Conservation (phyloP, 73 alveolate species). For the Stentor coeruleus region DNA sequence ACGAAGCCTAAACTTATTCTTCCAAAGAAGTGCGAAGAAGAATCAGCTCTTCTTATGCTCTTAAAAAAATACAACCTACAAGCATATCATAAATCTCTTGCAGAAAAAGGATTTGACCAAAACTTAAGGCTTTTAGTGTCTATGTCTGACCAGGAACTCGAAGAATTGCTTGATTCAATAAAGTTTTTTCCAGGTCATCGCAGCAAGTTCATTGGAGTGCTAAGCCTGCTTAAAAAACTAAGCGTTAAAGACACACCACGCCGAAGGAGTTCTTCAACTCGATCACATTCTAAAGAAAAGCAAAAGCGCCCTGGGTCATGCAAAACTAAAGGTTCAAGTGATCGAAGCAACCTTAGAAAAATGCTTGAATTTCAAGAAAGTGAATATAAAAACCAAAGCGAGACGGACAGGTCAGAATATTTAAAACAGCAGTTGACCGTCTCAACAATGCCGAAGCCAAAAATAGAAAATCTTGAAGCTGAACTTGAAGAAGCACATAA, state of each 20-base stretch:
- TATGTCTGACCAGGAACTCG: slow-evolving; percentile 26
- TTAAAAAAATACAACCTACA: slow-evolving; percentile 31
- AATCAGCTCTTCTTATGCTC: background rate
- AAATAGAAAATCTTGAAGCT: background rate
- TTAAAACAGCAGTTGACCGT: too few relatives aligned
- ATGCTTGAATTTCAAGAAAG: background rate
- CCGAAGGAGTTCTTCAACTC: background rate
- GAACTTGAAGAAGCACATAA: slow-evolving; percentile 16
- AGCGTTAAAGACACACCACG: background rate
- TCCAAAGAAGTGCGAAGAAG: background rate
- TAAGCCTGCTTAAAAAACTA: background rate
- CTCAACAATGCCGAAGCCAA: too few relatives aligned
- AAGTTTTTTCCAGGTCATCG: slow-evolving; percentile 45
- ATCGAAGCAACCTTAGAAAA: background rate
- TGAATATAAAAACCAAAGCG: background rate
- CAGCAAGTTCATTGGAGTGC: slow-evolving; percentile 23
- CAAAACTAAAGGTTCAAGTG: background rate
- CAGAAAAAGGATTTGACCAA: slow-evolving; percentile 41
- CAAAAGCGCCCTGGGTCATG: background rate
- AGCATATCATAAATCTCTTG: slow-evolving; percentile 30
- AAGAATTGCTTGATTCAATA: slow-evolving; percentile 8
- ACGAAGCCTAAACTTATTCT: background rate
- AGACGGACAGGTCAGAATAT: background rate
- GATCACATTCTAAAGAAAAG: background rate
- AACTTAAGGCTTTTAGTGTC: slow-evolving; percentile 30